These are phyloP conservation scores for Lactarius sanguifluus DNA, from an alignment of 768 basidiomycete genomes.

Conservation along the genomic window DNA sequence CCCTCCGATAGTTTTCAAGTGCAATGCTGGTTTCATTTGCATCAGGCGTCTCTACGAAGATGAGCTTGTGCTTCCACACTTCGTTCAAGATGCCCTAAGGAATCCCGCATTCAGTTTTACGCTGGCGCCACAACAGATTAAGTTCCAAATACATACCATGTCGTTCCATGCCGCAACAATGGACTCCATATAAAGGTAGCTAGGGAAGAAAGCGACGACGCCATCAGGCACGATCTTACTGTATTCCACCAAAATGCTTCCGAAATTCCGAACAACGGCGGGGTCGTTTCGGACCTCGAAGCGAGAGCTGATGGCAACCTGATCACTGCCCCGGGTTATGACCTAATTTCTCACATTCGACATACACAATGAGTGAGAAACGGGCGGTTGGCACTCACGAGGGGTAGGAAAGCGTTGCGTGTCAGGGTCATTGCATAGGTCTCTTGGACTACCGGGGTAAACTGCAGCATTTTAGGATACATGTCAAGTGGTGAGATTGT, in stretches of 20 bases:
- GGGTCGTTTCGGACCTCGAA: conserved; percentile 99
- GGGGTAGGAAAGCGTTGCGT: conserved; percentile 91
- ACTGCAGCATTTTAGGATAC: conserved; percentile 99
- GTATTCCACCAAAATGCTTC: conserved; percentile 96
- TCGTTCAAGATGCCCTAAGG: conserved; percentile 93
- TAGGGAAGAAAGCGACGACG: conserved; percentile 98
- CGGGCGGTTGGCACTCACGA: conserved; percentile 51
- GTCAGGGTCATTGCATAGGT: conserved; percentile 98
- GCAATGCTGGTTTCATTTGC: conserved; percentile 99
- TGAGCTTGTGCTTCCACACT: conserved; percentile 99
- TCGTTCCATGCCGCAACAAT: conserved; percentile 99
- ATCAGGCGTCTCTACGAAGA: conserved; percentile 99
- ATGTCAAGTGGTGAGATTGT: conserved; percentile 98
- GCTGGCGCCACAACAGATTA: background rate
- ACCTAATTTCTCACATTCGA: conserved; percentile 52
- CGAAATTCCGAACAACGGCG: conserved; percentile 97
- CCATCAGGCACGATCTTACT: conserved; percentile 98
- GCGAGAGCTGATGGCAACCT: conserved; percentile 96
- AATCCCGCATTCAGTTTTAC: conserved; percentile 6
- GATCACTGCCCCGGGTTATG: conserved; percentile 96
- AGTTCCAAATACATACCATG: conserved; percentile 68
- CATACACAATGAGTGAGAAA: conserved; percentile 10
- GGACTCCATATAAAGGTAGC: conserved; percentile 99
- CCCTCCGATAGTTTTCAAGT: conserved; percentile 93
- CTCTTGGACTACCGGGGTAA: conserved; percentile 95